Conservation (phyloP, 352 stramenopile species). For the Phytopythium vexans region DNA sequence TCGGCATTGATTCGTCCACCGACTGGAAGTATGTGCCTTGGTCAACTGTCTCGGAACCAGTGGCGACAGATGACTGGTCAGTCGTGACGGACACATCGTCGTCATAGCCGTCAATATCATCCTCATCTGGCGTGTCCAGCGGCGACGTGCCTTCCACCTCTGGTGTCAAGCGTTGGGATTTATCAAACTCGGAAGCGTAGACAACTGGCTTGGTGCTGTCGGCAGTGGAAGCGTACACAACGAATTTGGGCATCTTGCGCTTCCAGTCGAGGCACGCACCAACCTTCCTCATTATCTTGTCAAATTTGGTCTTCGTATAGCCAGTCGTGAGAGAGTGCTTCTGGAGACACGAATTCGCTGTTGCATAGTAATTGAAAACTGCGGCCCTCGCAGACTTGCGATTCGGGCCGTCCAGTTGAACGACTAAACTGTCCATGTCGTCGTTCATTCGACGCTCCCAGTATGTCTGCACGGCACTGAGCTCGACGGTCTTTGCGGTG, state of each 20-base stretch:
- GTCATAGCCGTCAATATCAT: too few species aligned
- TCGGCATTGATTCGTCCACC: too few species aligned
- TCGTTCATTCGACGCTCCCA: not conserved
- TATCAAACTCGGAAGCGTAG: not conserved
- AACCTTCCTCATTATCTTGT: constrained; percentile 2
- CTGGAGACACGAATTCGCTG: not conserved
- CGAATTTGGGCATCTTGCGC: constrained; percentile 1
- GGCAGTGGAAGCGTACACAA: not conserved
- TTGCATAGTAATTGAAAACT: constrained; percentile 3
- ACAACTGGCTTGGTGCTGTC: not conserved
- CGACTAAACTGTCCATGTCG: not conserved
- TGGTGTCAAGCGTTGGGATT: not conserved
- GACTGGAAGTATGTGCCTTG: too few species aligned
- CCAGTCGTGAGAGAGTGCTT: not conserved
- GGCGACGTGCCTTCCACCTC: too few species aligned
- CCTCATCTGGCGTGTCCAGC: too few species aligned
- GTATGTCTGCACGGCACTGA: not conserved
- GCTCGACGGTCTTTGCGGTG: not conserved
- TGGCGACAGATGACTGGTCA: too few species aligned
- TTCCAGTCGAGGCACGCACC: not conserved
- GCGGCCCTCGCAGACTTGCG: not conserved
- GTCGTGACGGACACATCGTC: too few species aligned
- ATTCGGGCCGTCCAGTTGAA: not conserved
- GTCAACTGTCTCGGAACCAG: too few species aligned
- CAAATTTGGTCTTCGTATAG: not conserved